Percentiles rank a stretch among this genome's conserved stretches.
Conservation (phyloP, 1,139 yeast genomes). For the Kodamaea ohmeri region DNA sequence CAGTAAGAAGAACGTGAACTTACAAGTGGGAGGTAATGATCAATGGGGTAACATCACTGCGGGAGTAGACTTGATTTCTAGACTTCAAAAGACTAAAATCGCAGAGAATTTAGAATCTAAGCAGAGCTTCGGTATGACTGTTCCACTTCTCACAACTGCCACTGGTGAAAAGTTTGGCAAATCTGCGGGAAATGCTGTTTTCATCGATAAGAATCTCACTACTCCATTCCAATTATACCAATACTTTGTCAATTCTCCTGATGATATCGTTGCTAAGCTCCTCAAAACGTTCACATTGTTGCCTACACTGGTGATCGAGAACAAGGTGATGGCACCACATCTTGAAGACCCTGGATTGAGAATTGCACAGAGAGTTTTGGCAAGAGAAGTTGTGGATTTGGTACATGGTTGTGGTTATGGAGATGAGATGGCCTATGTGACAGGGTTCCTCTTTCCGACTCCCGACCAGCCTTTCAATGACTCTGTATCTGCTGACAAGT, state of each 20-base stretch:
- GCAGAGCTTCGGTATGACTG: conserved; percentile 68
- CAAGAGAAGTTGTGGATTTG: conserved; percentile 81
- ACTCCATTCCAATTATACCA: conserved; percentile 83
- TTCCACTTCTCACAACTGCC: conserved; percentile 84
- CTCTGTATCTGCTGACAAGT: conserved; percentile 47
- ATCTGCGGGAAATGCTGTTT: conserved; percentile 95
- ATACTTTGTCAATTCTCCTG: conserved; percentile 77
- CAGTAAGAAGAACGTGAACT: conserved; percentile 53
- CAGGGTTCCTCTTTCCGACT: conserved; percentile 64
- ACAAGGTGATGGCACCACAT: conserved; percentile 52
- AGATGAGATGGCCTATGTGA: conserved; percentile 57
- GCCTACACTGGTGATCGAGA: conserved; percentile 58
- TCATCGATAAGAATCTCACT: conserved; percentile 71
- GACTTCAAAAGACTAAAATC: conserved; percentile 43
- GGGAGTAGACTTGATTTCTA: conserved; percentile 81
- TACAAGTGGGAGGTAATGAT: conserved; percentile 95
- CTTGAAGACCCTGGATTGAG: conserved; percentile 57
- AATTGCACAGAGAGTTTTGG: conserved; percentile 72
- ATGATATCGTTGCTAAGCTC: conserved; percentile 67
- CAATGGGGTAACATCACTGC: conserved; percentile 99
- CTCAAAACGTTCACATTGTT: conserved; percentile 77
- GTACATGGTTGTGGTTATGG: conserved; percentile 84
- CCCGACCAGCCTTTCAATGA: conserved; percentile 50
- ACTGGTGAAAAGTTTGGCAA: conserved; percentile 95
- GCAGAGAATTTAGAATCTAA: too few relatives aligned